Evolutionary conservation across 2,329 filamentous ascomycete genomes (phyloP), one percentile per base, ranked within the genome.

Genomic region (Beauveria australis): DNA sequence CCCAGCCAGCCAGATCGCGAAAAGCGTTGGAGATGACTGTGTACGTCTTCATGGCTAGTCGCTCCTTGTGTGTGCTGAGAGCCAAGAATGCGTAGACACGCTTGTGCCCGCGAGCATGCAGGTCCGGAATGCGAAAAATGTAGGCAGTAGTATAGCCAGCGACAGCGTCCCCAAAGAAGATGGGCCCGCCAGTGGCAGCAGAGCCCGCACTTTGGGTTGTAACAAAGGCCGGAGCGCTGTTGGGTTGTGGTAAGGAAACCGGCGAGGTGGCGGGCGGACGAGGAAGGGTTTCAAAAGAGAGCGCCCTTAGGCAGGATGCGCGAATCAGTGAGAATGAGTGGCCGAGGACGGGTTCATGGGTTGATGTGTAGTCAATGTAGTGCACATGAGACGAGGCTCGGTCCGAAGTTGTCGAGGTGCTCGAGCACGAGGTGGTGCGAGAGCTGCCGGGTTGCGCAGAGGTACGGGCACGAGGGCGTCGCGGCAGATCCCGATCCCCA

Each of bases 101-200:
- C 71, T 86, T 85, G 65, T 87, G 83, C 5, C 86, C 86, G 14
- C 86, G 82, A 16, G 86, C 86, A 64, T 87, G 85, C 41, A 87
- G 77, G 68, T 89, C 86, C 7, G 85, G 82, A 47, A 89, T 86
- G 28, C 86, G 85, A 68, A 89, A 89, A 64, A 88, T 86, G 71
- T 87, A 88, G 16, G 85, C 86, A 0, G 85, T 89, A 0, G 86
- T 89, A 71, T 87, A 88, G 33, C 86, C 86, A 1, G 85, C 81
- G 0, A 81, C 70, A 1, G 83, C 79, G 67, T 89, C 86, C 33
- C 86, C 86, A 62, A 89, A 88, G 70, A 89, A 87, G 58, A 89
- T 86, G 33, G 86, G 84, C 0, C 85, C 85, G 3, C 85, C 85
- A 3, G 83, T 84, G 1, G 81, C 78, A 18, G 84, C 77, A 43